Conservation (phyloP, 176 grass and related monocot genomes). For the Pontederia crassipes region DNA sequence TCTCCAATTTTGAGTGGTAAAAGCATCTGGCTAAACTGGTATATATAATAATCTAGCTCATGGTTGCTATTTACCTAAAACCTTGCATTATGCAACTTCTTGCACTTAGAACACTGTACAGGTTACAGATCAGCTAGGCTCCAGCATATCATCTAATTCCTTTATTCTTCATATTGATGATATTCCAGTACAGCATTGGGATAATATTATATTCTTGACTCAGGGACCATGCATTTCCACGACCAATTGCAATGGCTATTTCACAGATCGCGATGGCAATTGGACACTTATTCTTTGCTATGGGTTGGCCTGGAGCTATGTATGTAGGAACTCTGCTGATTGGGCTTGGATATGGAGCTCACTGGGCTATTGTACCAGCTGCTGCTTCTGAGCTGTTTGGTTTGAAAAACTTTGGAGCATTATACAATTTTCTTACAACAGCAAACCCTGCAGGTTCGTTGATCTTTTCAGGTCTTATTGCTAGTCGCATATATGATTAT, state of each 20-base stretch:
- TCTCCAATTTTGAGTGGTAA: too few relatives aligned
- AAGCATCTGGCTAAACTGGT: too few relatives aligned
- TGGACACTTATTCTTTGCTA: constrained; percentile 9
- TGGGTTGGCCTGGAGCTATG: constrained; percentile 9
- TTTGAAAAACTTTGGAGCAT: constrained; percentile 8
- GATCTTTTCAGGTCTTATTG: constrained; percentile 5
- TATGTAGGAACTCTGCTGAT: constrained; percentile 5
- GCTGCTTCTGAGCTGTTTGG: constrained; percentile 8
- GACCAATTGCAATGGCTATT: background rate
- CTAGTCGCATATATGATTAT: constrained; percentile 4
- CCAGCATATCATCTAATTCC: too few relatives aligned
- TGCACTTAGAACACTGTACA: too few relatives aligned
- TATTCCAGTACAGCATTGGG: too few relatives aligned
- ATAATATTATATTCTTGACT: background rate
- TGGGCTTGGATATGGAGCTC: constrained; percentile 10
- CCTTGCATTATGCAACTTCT: too few relatives aligned
- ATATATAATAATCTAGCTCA: too few relatives aligned
- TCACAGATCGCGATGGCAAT: background rate
- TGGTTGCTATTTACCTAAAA: too few relatives aligned
- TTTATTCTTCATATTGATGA: too few relatives aligned
- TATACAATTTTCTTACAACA: constrained; percentile 11
- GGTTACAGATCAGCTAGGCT: too few relatives aligned
- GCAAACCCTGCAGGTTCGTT: background rate
- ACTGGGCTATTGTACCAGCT: constrained; percentile 9
- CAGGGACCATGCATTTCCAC: constrained; percentile 5